Conservation (phyloP, 1,284 basidiomycete genomes). For the Moesziomyces globuligerus region DNA sequence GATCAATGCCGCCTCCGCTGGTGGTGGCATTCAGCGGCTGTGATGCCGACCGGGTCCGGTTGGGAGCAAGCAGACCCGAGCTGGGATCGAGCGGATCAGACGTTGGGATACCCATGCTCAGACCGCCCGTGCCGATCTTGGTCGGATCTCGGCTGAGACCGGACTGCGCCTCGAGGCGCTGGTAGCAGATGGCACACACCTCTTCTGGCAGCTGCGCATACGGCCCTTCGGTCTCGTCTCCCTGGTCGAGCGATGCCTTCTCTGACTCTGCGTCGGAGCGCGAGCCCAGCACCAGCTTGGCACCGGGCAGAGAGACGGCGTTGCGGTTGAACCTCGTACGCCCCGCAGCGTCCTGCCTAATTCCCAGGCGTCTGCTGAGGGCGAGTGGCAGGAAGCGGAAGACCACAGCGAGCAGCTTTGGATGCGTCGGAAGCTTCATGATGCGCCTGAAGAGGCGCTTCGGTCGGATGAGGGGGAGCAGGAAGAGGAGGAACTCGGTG, state of each 20-base stretch:
- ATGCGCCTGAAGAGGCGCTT: slow-evolving; percentile 73
- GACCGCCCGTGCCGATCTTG: slow-evolving; percentile 37
- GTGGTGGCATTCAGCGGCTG: slow-evolving; percentile 37
- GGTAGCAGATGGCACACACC: slow-evolving; percentile 64
- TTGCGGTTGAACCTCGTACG: slow-evolving; percentile 20
- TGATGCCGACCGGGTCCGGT: slow-evolving; percentile 19
- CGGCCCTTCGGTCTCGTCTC: slow-evolving; percentile 14
- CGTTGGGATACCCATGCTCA: slow-evolving; percentile 56
- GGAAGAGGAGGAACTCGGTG: slow-evolving; percentile 94
- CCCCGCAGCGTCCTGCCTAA: slow-evolving; percentile 34
- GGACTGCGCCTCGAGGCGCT: slow-evolving; percentile 47
- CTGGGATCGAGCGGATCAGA: slow-evolving; percentile 59
- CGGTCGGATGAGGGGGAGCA: slow-evolving; percentile 84
- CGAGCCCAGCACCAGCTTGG: slow-evolving; percentile 20
- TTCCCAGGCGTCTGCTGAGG: slow-evolving; percentile 46
- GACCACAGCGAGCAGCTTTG: slow-evolving; percentile 65
- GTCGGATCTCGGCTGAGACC: slow-evolving; percentile 42
- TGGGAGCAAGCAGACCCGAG: slow-evolving; percentile 38
- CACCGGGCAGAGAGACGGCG: slow-evolving; percentile 27
- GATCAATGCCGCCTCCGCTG: slow-evolving; percentile 4
- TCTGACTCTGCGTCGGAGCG: slow-evolving; percentile 2
- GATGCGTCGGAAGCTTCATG: slow-evolving; percentile 67
- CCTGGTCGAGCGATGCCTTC: not conserved
- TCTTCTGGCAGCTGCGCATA: slow-evolving; percentile 54
- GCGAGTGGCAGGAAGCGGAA: slow-evolving; percentile 38